Evolutionary conservation across 331 rosid genomes (phyloP).

Genomic region (Acacia concinna): DNA sequence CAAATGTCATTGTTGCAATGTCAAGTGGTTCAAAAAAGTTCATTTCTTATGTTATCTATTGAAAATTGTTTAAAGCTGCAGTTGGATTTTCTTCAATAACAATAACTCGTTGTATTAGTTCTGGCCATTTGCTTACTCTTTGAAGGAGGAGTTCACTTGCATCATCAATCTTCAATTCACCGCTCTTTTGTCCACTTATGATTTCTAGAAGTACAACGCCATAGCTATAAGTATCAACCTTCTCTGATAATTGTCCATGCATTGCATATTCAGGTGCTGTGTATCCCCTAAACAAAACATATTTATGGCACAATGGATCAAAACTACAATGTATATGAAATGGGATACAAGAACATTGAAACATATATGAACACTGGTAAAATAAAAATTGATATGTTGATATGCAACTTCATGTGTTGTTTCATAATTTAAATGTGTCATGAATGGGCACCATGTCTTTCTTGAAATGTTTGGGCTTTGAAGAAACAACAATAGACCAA

Average conservation of each 20-base stretch:
- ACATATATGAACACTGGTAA: background rate
- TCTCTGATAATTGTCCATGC: slow-evolving; percentile 72
- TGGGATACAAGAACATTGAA: background rate
- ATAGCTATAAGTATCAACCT: slow-evolving; percentile 67
- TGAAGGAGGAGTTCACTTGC: slow-evolving; percentile 57
- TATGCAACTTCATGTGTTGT: background rate
- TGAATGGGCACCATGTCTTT: background rate
- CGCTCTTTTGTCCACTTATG: slow-evolving; percentile 60
- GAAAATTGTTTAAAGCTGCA: background rate
- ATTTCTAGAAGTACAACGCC: slow-evolving; percentile 76
- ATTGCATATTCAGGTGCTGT: slow-evolving; percentile 76
- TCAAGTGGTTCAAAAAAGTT: background rate
- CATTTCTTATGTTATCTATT: background rate
- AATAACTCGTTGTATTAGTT: background rate
- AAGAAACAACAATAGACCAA: background rate
- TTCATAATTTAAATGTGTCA: background rate
- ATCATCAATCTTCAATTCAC: slow-evolving; percentile 36
- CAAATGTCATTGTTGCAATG: background rate
- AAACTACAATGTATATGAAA: background rate
- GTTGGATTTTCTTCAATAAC: background rate
- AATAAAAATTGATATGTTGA: background rate
- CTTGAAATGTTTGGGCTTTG: background rate
- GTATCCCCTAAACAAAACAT: slow-evolving; percentile 52
- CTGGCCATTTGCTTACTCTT: slow-evolving; percentile 47
- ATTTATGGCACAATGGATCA: background rate